Evolutionary conservation across 176 grass and related monocot species (phyloP), one percentile per base, ranked within the genome.

Genomic region (Carex cristatella): DNA sequence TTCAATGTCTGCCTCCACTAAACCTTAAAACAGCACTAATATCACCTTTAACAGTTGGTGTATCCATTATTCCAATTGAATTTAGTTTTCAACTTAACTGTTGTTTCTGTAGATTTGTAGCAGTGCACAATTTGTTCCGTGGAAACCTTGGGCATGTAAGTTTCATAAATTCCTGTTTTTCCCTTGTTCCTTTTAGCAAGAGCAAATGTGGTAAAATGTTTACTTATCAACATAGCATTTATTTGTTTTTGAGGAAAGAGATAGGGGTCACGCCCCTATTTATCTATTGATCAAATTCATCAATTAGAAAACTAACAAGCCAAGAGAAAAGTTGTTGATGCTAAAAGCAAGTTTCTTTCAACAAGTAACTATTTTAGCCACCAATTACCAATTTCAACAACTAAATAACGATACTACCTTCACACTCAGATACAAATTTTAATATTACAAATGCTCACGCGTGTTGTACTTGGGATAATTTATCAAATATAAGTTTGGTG

Each of bases 61-160:
- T 27, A 63, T 23, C 7, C 23, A 30, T 3, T 27, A 69, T 28
- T 58, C 7, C 88, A 57, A 61, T 12, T 71, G 75, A n/a, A 66
- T 2, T 60, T 70, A 35, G 23, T 58, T 86, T 81, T 54, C 65
- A 31, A 82, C 86, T 92, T 94, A 88, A 70, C 87, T 82, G 68
- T 60, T 80, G 54, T 90, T 78, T 58, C 4, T 61, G 84, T 86
- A 95, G 93, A 95, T 98, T 60, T 98, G 95, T 88, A 98, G 93
- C 71, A 89, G 87, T 19, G 89, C 94, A 53, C 93, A 95, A 66
- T 91, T 95, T 77, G 67, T 98, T 90, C 91, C 93, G 84, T 98
- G 91, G 95, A 93, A 88, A 87, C 95, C 95, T 88, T 98, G 93
- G 94, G 89, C 95, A 88, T 90, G 95, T 97, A 88, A 2, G 42